phyloP scores from a whole-genome alignment of 768 basidiomycete genomes.

The Lactifluus pinguis region DNA sequence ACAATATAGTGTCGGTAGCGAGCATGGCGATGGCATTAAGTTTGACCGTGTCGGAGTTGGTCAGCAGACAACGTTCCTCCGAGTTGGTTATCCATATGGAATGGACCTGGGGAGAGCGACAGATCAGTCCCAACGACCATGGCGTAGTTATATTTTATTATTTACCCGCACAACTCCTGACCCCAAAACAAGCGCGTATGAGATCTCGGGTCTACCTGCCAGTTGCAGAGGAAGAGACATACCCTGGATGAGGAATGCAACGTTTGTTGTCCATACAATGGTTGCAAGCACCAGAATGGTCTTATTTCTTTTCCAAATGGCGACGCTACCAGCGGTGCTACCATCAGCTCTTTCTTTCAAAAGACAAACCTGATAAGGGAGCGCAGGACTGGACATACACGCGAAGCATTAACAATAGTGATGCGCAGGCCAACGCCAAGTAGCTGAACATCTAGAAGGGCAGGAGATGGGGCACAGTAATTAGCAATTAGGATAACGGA shows the following conservation, averaged over 20 bases:
- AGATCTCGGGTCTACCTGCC: not conserved
- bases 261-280: not conserved
- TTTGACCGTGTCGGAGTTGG: not conserved
- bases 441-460: not conserved
- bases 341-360: not conserved
- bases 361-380: not conserved
- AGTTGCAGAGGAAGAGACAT: no score
- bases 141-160: not conserved
- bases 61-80: not conserved
- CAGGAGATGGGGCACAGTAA: not conserved
- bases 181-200: no score
- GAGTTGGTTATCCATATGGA: not conserved
- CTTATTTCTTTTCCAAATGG: not conserved
- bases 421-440: not conserved
- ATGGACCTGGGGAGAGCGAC: not conserved
- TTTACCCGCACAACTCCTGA: not conserved
- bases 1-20: not conserved
- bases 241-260: not conserved
- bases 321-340: not conserved
- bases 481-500: not conserved
- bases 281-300: not conserved
- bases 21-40: not conserved
- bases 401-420: not conserved
- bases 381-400: not conserved
- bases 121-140: not conserved